Conservation (phyloP, 129 eudicot species). For the Oenanthe sinensis region DNA sequence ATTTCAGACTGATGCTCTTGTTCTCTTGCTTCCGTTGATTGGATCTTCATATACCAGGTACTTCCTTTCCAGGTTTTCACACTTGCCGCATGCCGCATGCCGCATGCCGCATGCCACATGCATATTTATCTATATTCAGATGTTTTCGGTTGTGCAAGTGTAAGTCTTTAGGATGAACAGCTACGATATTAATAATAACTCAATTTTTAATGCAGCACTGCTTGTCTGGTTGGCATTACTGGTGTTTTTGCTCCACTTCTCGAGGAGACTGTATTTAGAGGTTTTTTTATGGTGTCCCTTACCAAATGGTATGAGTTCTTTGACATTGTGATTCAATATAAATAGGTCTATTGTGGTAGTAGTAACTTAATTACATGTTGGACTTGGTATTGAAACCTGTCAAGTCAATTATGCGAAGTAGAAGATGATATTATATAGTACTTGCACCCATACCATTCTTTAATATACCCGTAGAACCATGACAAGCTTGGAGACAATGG, state of each 20-base stretch:
- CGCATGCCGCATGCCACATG: too few species aligned
- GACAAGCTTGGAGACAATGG: neutral
- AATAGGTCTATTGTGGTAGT: neutral
- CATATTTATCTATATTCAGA: neutral
- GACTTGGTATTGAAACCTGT: neutral
- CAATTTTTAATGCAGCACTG: constrained; percentile 49
- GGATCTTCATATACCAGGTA: constrained; percentile 92
- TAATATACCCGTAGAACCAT: neutral
- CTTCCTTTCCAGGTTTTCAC: constrained; percentile 7
- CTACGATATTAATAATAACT: constrained; percentile 5
- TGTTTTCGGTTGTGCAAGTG: neutral
- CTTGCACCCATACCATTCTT: neutral
- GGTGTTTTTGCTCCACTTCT: constrained; percentile 96
- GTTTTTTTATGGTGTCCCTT: constrained; percentile 89
- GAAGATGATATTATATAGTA: neutral
- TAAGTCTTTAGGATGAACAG: neutral
- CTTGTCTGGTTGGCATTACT: constrained; percentile 72
- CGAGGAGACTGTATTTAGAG: constrained; percentile 97
- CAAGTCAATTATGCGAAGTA: neutral
- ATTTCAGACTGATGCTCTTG: constrained; percentile 93
- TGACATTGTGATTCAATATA: neutral
- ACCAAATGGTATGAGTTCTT: constrained; percentile 65
- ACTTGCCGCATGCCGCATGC: too few species aligned
- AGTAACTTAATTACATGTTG: neutral
- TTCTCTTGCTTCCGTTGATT: constrained; percentile 84